phyloP scores from a whole-genome alignment of 768 basidiomycete genomes.

The Russula dissimulans region DNA sequence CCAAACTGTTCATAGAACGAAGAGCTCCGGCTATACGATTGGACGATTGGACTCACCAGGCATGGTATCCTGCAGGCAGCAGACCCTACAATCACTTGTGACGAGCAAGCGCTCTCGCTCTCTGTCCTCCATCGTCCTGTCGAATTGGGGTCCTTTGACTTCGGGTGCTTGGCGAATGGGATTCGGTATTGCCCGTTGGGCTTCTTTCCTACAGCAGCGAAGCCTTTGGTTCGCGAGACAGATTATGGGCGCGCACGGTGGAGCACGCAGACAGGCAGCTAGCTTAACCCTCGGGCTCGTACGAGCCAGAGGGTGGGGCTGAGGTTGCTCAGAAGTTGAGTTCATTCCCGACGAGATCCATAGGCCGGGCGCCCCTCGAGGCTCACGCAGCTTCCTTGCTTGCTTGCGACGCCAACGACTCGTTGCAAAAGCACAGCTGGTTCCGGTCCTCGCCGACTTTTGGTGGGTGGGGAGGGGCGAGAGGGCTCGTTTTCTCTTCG shows the following conservation, averaged over 20 bases:
- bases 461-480: not conserved
- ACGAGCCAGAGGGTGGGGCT: not conserved
- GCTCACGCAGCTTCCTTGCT: not conserved
- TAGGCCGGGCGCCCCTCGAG: not conserved
- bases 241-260: not conserved
- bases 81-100: not conserved
- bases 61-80: conserved; percentile 13
- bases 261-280: not conserved
- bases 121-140: not conserved
- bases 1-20: not conserved
- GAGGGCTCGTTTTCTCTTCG: not conserved
- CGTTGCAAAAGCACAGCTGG: not conserved
- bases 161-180: not conserved
- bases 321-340: not conserved
- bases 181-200: not conserved
- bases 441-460: not conserved
- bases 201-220: not conserved
- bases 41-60: not conserved
- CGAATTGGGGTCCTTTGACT: not conserved
- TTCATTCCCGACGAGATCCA: no score
- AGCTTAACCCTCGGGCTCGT: not conserved
- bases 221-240: not conserved
- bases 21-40: not conserved
- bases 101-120: not conserved
- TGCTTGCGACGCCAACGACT: not conserved